phyloP scores from a whole-genome alignment of 164 flowering plant species.

The Kingdonia uniflora region DNA sequence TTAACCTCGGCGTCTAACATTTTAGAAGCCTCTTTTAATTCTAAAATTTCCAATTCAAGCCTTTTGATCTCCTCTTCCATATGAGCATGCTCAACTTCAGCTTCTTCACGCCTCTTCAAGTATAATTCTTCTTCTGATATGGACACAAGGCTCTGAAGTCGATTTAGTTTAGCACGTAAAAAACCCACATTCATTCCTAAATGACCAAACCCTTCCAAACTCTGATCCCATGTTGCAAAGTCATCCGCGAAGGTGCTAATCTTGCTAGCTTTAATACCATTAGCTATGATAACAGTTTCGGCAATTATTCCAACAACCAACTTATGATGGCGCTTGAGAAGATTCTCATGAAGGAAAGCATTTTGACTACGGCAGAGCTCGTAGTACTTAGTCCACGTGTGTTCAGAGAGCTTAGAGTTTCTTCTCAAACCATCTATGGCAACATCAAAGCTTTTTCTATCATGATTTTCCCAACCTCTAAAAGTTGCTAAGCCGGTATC shows the following conservation, averaged over 20 bases:
- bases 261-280: not conserved
- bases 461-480: not conserved
- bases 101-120: not conserved
- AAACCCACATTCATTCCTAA: slow-evolving; percentile 2
- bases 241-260: not conserved
- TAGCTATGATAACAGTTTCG: not conserved
- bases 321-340: not conserved
- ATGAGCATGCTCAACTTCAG: not conserved
- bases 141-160: not conserved
- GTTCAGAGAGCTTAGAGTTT: not conserved
- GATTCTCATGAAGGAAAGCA: not conserved
- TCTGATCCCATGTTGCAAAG: not conserved
- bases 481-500: not conserved
- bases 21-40: not conserved
- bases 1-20: not conserved
- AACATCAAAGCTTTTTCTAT: not conserved
- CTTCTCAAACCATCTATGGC: not conserved
- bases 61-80: not conserved
- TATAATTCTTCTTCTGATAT: not conserved
- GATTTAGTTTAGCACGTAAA: not conserved
- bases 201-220: not conserved
- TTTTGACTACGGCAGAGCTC: not conserved
- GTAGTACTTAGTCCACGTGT: not conserved
- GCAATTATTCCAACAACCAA: not conserved
- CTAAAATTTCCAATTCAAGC: not conserved